A percentile compares a stretch with the other conserved stretches of the same genome.
These are phyloP conservation scores for Mycena galopus DNA, from an alignment of 768 basidiomycete genomes.

Conservation along the genomic window DNA sequence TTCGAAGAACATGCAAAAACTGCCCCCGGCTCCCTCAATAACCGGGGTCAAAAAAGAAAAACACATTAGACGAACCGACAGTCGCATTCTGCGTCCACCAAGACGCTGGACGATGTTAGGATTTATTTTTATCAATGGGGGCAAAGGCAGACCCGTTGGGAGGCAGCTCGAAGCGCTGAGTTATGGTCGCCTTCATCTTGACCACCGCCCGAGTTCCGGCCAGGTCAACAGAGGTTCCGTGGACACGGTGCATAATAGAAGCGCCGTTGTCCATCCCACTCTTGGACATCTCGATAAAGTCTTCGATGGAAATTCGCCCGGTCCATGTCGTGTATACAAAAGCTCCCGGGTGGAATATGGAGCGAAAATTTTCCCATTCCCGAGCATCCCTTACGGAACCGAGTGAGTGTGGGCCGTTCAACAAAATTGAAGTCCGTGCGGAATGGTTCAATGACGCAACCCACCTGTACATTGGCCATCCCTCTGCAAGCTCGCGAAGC, in stretches of 20 bases:
- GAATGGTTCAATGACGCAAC: not conserved
- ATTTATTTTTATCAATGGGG: not conserved
- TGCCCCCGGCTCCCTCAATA: not conserved
- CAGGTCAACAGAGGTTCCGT: constrained; percentile 42
- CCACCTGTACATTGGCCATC: constrained; percentile 42
- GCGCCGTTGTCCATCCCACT: constrained; percentile 41
- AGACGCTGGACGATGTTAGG: constrained; percentile 9
- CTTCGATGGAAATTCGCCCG: constrained; percentile 38
- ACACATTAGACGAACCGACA: constrained; percentile 29
- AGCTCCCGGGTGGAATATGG: constrained; percentile 39
- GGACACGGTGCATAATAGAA: constrained; percentile 39
- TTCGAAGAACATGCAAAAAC: constrained; percentile 42
- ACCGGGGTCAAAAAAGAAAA: not conserved
- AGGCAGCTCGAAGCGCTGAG: constrained; percentile 38
- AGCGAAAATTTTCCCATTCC: constrained; percentile 42
- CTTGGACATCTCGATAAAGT: constrained; percentile 37
- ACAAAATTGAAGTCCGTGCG: not conserved
- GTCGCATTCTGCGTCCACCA: constrained; percentile 40
- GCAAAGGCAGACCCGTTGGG: constrained; percentile 24
- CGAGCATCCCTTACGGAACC: constrained; percentile 32
- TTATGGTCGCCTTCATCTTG: constrained; percentile 49
- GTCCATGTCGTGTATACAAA: constrained; percentile 42
- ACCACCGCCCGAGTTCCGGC: constrained; percentile 48
- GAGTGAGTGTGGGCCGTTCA: not conserved
- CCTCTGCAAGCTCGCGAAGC: constrained; percentile 40